Evolutionary conservation across 352 stramenopile genomes (phyloP), one percentile per base, ranked within the genome.

Genomic region (Phytophthora parvispora): DNA sequence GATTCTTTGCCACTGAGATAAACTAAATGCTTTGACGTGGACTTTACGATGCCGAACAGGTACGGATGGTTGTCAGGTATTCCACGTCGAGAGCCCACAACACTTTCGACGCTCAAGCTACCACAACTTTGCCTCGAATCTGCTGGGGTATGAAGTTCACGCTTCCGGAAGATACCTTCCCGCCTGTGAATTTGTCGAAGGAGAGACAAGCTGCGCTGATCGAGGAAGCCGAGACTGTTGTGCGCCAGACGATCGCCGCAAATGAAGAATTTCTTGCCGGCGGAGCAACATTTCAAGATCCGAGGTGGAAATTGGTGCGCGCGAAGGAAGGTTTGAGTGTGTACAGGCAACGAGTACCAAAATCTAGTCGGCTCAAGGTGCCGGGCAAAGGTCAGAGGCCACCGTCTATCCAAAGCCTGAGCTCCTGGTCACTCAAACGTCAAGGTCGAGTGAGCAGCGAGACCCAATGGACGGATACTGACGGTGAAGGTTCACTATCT

Each of bases 91-190:
- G 16, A 18, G 16, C n/a, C 15, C 36, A 43, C 13, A 20, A 43
- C 10, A n/a, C n/a, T 6, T 43, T 43, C 9, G 16, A 43, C 36
- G 36, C 36, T 43, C 16, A 22, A 43, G 36, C 20, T n/a, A n/a
- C n/a, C 20, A 18, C 16, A 43, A 38, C 9, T 38, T 10, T 13
- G 13, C 9, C 9, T 12, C 31, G 36, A 8, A n/a, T 42, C 34
- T n/a, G 34, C 13, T 16, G 42, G 4, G n/a, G 8, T 20, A 86
- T 81, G 74, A 79, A 78, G 63, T 80, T 86, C 63, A 78, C 67
- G 34, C 68, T 87, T 36, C 73, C 79, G 13, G 55, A 64, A n/a
- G 69, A 79, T 50, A 66, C 71, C 6, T 81, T 87, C 50, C 70
- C 79, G 13, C 45, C 53, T 42, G 43, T 84, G 8, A 34, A 66